Evolutionary conservation across 2,329 filamentous ascomycete genomes (phyloP).

Genomic region (Colletotrichum sp.): DNA sequence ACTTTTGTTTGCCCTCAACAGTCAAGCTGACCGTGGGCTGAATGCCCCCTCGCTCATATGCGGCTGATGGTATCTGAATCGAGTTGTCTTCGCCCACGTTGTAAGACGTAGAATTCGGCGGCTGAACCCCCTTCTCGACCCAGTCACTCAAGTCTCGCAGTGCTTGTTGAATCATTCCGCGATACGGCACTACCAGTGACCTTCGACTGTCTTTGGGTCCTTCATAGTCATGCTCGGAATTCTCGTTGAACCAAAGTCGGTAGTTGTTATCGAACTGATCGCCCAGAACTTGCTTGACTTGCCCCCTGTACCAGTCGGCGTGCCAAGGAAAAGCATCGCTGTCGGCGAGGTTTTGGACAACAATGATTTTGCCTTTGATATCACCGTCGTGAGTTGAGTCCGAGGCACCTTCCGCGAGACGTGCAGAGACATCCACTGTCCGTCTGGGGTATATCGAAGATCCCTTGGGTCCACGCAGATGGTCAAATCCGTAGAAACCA

Average conservation of each 20-base stretch:
- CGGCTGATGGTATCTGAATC: constrained; percentile 2
- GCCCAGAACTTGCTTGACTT: constrained; percentile 16
- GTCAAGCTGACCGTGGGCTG: constrained; percentile 22
- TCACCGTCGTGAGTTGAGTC: constrained; percentile 12
- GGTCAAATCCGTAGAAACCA: constrained; percentile 22
- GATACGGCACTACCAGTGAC: constrained; percentile 13
- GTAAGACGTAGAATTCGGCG: constrained; percentile 15
- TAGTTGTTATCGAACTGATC: constrained; percentile 18
- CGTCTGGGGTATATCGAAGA: constrained; percentile 18
- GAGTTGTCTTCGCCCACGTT: constrained; percentile 5
- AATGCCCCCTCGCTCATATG: constrained; percentile 20
- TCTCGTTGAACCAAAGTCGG: constrained; percentile 25
- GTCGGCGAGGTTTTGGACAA: constrained; percentile 25
- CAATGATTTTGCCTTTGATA: constrained; percentile 25
- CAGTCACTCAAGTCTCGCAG: constrained; percentile 24
- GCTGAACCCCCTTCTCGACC: constrained; percentile 19
- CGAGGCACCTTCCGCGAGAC: not conserved
- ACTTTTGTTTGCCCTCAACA: not conserved
- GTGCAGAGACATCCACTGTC: not conserved
- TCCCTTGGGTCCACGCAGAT: constrained; percentile 14
- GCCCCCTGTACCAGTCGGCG: constrained; percentile 26
- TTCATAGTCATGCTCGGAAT: constrained; percentile 23
- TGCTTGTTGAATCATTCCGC: constrained; percentile 22
- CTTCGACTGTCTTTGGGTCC: not conserved
- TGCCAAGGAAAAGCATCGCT: constrained; percentile 27